These are phyloP conservation scores for Fusarium dlaminii DNA, from an alignment of 2,329 filamentous ascomycete species.

Conservation along the genomic window DNA sequence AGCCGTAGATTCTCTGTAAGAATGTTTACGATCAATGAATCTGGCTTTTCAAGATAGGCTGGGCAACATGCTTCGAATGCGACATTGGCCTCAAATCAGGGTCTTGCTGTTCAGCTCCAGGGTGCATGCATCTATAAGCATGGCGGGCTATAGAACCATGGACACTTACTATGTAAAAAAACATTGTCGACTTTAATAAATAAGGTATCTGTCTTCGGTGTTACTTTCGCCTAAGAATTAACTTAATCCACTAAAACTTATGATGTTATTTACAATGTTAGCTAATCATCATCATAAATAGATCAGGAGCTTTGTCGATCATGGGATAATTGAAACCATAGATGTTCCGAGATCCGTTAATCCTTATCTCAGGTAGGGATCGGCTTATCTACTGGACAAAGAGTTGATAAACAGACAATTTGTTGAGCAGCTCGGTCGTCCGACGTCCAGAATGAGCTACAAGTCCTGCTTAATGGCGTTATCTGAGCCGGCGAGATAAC, in stretches of 20 bases:
- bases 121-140: background rate
- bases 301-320: conserved; percentile 1
- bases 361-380: conserved; percentile 4
- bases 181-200: background rate
- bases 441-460: conserved; percentile 35
- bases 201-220: background rate
- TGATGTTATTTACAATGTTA: background rate
- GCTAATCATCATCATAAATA: background rate
- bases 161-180: background rate
- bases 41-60: background rate
- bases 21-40: background rate
- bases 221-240: background rate
- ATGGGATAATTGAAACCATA: conserved; percentile 3
- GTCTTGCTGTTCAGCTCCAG: background rate
- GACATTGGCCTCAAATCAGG: background rate
- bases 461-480: conserved; percentile 40
- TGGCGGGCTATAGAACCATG: background rate
- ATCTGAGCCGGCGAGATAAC: conserved; percentile 38
- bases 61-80: background rate
- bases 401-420: conserved; percentile 2
- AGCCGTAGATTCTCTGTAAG: background rate
- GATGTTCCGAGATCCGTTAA: conserved; percentile 12
- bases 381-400: conserved; percentile 12
- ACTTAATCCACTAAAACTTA: background rate
- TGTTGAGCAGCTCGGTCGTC: conserved; percentile 7